Conservation (phyloP, 1,139 yeast genomes). For the Kluyveromyces marxianus region DNA sequence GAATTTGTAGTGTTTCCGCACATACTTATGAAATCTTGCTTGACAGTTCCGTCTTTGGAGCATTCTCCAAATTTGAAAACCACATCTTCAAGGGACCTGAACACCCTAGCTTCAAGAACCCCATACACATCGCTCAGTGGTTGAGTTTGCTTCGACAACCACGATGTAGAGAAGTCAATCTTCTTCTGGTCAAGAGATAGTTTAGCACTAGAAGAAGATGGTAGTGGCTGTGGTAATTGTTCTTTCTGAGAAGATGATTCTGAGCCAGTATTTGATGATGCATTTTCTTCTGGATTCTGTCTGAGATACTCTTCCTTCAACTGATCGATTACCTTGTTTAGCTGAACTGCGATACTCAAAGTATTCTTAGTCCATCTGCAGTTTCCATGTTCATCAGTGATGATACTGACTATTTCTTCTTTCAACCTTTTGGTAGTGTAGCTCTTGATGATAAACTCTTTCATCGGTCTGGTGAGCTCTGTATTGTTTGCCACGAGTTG, state of each 20-base stretch:
- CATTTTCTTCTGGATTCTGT: background rate
- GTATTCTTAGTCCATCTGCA: slow-evolving; percentile 87
- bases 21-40: slow-evolving; percentile 29
- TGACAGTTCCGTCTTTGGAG: slow-evolving; percentile 29
- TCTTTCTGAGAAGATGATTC: background rate
- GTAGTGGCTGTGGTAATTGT: background rate
- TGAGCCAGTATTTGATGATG: background rate
- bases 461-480: slow-evolving; percentile 21
- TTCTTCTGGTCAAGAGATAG: slow-evolving; percentile 23
- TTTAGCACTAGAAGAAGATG: slow-evolving; percentile 10
- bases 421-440: slow-evolving; percentile 33
- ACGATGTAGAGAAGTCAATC: slow-evolving; percentile 63
- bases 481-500: slow-evolving; percentile 49
- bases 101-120: slow-evolving; percentile 62
- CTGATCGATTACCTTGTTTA: slow-evolving; percentile 41
- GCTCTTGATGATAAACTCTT: slow-evolving; percentile 23
- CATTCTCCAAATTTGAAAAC: slow-evolving; percentile 25
- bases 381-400: slow-evolving; percentile 79
- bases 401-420: slow-evolving; percentile 66
- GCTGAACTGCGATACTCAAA: slow-evolving; percentile 62
- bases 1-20: slow-evolving; percentile 12
- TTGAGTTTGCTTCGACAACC: slow-evolving; percentile 82
- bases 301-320: slow-evolving; percentile 18
- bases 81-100: slow-evolving; percentile 34
- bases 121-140: slow-evolving; percentile 77